Evolutionary conservation across 371 early-diverging fungal species (phyloP).

Genomic region (Choanephora cucurbitarum): DNA sequence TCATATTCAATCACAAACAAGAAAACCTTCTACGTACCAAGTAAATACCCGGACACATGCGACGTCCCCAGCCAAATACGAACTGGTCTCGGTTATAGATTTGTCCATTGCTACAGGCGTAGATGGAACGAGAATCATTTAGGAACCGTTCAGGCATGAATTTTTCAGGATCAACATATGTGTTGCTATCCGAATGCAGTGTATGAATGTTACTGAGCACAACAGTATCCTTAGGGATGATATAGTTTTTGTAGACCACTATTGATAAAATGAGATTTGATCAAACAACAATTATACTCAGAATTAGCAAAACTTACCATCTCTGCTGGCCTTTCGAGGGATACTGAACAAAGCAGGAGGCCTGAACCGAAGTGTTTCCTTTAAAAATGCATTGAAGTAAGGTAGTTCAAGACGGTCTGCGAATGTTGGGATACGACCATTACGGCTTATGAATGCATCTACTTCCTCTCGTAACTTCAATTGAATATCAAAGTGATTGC

Average conservation of each 20-base stretch:
- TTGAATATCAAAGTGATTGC: slow-evolving; percentile 22
- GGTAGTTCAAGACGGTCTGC: slow-evolving; percentile 20
- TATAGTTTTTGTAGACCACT: slow-evolving; percentile 16
- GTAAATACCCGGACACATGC: slow-evolving; percentile 23
- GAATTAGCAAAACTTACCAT: slow-evolving; percentile 17
- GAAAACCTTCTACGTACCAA: slow-evolving; percentile 9
- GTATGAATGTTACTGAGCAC: slow-evolving; percentile 16
- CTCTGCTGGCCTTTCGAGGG: slow-evolving; percentile 32
- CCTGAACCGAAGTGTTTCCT: slow-evolving; percentile 31
- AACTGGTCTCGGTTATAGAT: slow-evolving; percentile 10
- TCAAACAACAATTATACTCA: background rate
- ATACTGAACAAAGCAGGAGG: slow-evolving; percentile 28
- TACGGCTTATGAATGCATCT: slow-evolving; percentile 17
- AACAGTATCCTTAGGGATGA: slow-evolving; percentile 23
- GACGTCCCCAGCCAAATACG: slow-evolving; percentile 23
- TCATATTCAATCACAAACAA: too few relatives aligned
- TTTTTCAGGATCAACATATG: slow-evolving; percentile 17
- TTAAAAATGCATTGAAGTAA: slow-evolving; percentile 29
- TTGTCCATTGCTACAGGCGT: slow-evolving; percentile 11
- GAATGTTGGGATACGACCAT: slow-evolving; percentile 23
- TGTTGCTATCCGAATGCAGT: slow-evolving; percentile 5
- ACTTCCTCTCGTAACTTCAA: slow-evolving; percentile 16
- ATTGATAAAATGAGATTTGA: background rate
- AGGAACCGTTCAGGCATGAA: slow-evolving; percentile 32
- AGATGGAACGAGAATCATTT: slow-evolving; percentile 12